These are phyloP conservation scores for Byssothecium circinans DNA, from an alignment of 2,329 filamentous ascomycete species.

Conservation along the genomic window DNA sequence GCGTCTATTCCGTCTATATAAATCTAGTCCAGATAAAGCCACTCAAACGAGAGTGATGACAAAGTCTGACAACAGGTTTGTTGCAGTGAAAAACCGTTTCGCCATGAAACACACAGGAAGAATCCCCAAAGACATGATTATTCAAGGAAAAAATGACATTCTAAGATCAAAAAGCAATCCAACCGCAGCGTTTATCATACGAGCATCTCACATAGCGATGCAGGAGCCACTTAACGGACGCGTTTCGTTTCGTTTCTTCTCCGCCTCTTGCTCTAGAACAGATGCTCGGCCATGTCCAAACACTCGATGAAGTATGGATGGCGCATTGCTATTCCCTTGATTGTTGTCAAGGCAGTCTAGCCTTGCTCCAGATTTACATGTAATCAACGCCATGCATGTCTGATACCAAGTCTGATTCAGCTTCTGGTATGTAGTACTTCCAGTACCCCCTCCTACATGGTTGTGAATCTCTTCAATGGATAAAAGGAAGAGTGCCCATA, in stretches of 20 bases:
- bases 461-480: conserved; percentile 1
- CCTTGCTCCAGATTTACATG: conserved; percentile 5
- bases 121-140: no score
- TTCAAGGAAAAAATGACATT: no score
- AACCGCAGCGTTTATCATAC: no score
- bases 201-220: neutral
- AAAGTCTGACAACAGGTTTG: no score
- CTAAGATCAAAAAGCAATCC: no score
- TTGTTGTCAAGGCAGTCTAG: neutral
- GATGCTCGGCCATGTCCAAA: neutral
- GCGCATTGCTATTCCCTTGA: neutral
- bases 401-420: conserved; percentile 6
- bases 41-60: no score
- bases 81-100: no score
- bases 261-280: neutral
- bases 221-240: neutral
- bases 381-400: conserved; percentile 3
- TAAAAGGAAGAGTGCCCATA: conserved; percentile 14
- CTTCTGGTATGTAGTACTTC: neutral
- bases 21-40: no score
- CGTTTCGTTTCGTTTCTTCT: neutral
- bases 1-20: no score
- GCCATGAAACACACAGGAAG: no score
- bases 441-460: no score
- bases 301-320: neutral